Evolutionary conservation across 306 rosid species (phyloP), one percentile per base, ranked within the genome.

Genomic region (Pyrus betulifolia): DNA sequence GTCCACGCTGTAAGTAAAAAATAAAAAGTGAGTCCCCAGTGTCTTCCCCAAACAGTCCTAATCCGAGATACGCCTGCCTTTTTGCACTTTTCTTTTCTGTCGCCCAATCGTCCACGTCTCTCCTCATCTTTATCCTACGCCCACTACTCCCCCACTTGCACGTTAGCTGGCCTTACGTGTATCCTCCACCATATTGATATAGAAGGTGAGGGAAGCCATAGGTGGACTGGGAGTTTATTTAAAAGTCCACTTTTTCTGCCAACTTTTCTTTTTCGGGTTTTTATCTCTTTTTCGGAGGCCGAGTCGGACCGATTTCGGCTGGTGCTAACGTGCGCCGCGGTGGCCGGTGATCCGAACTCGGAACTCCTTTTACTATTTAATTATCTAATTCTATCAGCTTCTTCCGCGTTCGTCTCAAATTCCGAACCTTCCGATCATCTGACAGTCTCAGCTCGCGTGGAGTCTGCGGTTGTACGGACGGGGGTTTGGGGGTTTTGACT

Each of bases 311-410:
- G 3, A 22, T 40, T 68, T 63, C 52, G 42, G 23, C 44, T 5
- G 42, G 42, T 31, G 86, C 86, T 81, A 84, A 78, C 74, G 60
- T 83, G 82, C 87, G 92, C 69, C 87, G 93, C 64, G 49, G 30
- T 46, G 55, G 57, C 55, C 79, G 71, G 73, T 55, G 66, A 69
- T 67, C 81, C 10, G 19, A 78, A 74, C 64, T 40, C 12, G 17
- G n/a, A 6, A 23, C 30, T 4, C 45, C 45, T 52, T 31, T 31
- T 3, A 63, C 42, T 30, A 38, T 63, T 35, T 17, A 35, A 51
- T 6, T 15, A 51, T 1, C 55, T 6, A 35, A 35, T 21, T 35
- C 51, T 4, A 35, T 35, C 35, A 2, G 30, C 64, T 5, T 51
- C 55, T 31, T 46, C 30, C 45, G 10, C 9, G 19, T 18, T 15